These are phyloP conservation scores for Abrus precatorius DNA, from an alignment of 306 rosid genomes.

Conservation along the genomic window DNA sequence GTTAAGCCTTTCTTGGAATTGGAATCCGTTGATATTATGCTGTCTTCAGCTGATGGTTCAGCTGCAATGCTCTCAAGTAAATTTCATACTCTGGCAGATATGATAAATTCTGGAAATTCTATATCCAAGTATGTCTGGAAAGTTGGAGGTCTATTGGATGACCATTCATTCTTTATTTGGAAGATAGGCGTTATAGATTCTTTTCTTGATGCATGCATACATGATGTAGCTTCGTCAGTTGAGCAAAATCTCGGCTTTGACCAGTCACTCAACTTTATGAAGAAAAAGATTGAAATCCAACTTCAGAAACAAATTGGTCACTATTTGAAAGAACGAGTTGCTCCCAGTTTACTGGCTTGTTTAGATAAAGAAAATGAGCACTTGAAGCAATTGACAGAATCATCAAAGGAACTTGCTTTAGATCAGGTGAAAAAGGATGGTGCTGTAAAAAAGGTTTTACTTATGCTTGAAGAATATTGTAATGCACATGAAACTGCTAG, in stretches of 20 bases:
- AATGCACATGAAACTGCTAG: slow-evolving; percentile 93
- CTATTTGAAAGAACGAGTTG: slow-evolving; percentile 79
- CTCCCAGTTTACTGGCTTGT: slow-evolving; percentile 75
- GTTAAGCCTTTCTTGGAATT: slow-evolving; percentile 81
- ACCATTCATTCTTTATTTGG: slow-evolving; percentile 90
- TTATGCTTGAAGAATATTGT: slow-evolving; percentile 90
- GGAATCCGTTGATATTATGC: slow-evolving; percentile 71
- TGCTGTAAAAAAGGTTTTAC: slow-evolving; percentile 67
- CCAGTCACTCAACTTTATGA: slow-evolving; percentile 77
- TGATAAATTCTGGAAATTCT: slow-evolving; percentile 81
- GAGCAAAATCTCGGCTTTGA: slow-evolving; percentile 94
- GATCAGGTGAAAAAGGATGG: slow-evolving; percentile 72
- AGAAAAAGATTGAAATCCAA: slow-evolving; percentile 88
- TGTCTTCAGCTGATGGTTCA: slow-evolving; percentile 68
- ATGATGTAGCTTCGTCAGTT: slow-evolving; percentile 83
- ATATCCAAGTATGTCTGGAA: slow-evolving; percentile 83
- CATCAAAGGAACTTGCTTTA: slow-evolving; percentile 58
- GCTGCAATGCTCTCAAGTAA: slow-evolving; percentile 54
- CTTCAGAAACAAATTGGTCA: slow-evolving; percentile 75
- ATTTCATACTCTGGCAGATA: slow-evolving; percentile 63
- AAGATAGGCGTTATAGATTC: slow-evolving; percentile 83
- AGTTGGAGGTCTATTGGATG: slow-evolving; percentile 70
- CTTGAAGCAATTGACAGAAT: slow-evolving; percentile 74
- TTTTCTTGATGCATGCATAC: slow-evolving; percentile 87
- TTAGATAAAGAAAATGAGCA: slow-evolving; percentile 78